A percentile compares a stretch with the other conserved stretches of the same genome.
Conservation (phyloP, 2,329 filamentous ascomycete species). For the Stachybotrys elegans region DNA sequence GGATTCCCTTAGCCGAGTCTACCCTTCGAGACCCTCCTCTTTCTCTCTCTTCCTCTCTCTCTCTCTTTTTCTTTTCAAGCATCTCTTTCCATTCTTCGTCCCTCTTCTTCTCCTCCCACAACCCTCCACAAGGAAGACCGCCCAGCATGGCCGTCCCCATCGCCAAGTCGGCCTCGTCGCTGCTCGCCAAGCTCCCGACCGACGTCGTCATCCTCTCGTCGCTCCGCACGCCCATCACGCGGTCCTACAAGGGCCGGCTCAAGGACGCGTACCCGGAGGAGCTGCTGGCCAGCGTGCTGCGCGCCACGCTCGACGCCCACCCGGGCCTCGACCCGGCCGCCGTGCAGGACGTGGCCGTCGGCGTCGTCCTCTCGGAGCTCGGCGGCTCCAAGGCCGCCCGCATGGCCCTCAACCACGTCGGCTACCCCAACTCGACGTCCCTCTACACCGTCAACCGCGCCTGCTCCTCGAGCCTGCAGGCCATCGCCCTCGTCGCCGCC, state of each 20-base stretch:
- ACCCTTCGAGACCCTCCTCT: no score
- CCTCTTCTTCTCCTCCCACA: background rate
- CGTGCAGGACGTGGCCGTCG: conserved; percentile 73
- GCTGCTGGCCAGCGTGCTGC: conserved; percentile 61
- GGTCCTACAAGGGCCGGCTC: conserved; percentile 75
- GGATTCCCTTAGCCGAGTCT: no score
- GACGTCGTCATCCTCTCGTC: conserved; percentile 85
- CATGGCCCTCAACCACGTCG: conserved; percentile 81
- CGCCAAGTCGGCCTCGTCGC: background rate
- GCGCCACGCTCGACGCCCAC: conserved; percentile 44
- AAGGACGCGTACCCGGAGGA: conserved; percentile 88
- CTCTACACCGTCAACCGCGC: conserved; percentile 86
- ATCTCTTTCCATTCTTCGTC: background rate
- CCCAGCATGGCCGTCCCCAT: background rate
- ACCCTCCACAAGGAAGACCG: background rate
- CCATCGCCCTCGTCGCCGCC: conserved; percentile 69
- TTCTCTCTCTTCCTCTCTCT: no score
- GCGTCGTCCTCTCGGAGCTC: conserved; percentile 83
- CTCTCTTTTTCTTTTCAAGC: no score
- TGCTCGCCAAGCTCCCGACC: conserved; percentile 56
- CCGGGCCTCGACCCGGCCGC: conserved; percentile 64
- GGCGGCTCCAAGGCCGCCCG: conserved; percentile 84
- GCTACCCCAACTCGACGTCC: conserved; percentile 63
- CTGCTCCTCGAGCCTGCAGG: conserved; percentile 73
- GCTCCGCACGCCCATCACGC: conserved; percentile 80